Evolutionary conservation across 2,329 filamentous ascomycete species (phyloP), one percentile per base, ranked within the genome.

Genomic region (Cylindrodendrum hubeiense): DNA sequence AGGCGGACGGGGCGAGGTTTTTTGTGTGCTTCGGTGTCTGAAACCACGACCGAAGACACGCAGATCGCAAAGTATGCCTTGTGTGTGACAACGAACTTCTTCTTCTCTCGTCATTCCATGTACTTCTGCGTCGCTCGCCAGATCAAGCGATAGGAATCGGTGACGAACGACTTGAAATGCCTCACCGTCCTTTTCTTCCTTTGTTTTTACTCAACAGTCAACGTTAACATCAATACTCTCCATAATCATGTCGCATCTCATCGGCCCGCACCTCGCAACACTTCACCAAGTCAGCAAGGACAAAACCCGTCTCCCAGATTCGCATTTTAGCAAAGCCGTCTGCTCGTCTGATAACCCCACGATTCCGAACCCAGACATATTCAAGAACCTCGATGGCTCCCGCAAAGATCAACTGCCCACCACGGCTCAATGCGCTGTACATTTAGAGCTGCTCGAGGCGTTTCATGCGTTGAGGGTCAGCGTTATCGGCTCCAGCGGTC

Each of bases 281-380:
- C 69, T 71, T 21, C 69, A 71, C 6, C 28, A 46, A 5, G 15
- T 34, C 46, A 61, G 53, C 22, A 41, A 41, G 3, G 19, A 37
- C 26, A 22, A 60, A 57, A 61, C 67, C 17, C 10, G 13, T 0
- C 51, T 28, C 1, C 28, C 67, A 12, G n/a, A n/a, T n/a, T n/a
- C n/a, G n/a, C n/a, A n/a, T n/a, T n/a, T n/a, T n/a, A n/a, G n/a
- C n/a, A n/a, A n/a, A n/a, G n/a, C n/a, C n/a, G n/a, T n/a, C n/a
- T n/a, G n/a, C n/a, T n/a, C n/a, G n/a, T 30, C 56, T 22, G 39
- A 62, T 9, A 71, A 71, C 28, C 67, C 66, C 34, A 19, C 50
- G 19, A 72, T 71, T 17, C 70, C 70, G 1, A 41, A n/a, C 15
- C 65, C 70, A 43, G 43, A 26, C 15, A 22, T 56, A 5, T 71